Evolutionary conservation across 345 rosid genomes (phyloP), one percentile per base, ranked within the genome.

Genomic region (Microcos paniculata): DNA sequence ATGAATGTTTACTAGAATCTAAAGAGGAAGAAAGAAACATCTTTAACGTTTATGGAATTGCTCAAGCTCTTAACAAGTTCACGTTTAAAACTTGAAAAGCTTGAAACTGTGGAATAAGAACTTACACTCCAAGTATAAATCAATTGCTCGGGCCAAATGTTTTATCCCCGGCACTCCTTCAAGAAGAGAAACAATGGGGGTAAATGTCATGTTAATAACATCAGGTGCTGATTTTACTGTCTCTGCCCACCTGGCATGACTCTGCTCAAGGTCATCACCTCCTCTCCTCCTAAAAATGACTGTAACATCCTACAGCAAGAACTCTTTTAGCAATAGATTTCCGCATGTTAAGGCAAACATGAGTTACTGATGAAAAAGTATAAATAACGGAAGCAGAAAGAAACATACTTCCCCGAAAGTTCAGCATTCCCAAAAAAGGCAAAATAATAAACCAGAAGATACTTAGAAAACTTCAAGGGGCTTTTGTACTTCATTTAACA

Each of bases 201-300:
- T 86, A 79, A 93, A 96, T 56, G 94, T 90, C 99, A 96, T 96
- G 87, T 89, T 90, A 79, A 96, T 89, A 46, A 93, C 95, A 74
- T 96, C 98, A 4, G 99, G 99, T 55, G 99, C 91, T 62, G 82
- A 81, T 28, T 80, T 81, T 52, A 93, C 95, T 0, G 95, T 93
- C 72, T 90, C 84, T 3, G 89, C 95, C 99, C 99, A 96, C 77
- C 87, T 90, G 53, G 88, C 83, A 83, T 92, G 98, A 83, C 93
- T 92, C 84, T 96, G 99, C 80, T 93, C 99, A 52, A 96, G 94
- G 85, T 96, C 98, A 59, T 96, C 99, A 19, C 99, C 99, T 76
- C 99, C 99, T 85, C 99, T 90, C 85, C 99, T 84, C 90, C 99
- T 85, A 82, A 90, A 96, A 76, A 96, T 96, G 64, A 96, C 98